Conservation (phyloP, 177 flowering plant species). For the Tripterygium wilfordii region DNA sequence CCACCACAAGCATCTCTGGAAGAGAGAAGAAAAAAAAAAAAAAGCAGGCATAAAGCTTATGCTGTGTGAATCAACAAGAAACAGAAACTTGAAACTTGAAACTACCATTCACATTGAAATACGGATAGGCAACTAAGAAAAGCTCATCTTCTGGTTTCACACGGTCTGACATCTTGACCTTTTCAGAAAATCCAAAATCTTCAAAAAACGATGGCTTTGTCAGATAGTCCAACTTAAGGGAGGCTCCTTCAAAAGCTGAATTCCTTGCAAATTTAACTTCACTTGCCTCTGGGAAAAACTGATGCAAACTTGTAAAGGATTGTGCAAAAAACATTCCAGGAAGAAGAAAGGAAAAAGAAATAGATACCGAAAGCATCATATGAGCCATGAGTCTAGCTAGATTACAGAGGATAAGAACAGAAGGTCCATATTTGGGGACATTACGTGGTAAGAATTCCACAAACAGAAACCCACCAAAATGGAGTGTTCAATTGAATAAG, state of each 20-base stretch:
- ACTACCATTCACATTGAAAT: constrained; percentile 90
- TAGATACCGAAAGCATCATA: background rate
- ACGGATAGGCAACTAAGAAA: constrained; percentile 85
- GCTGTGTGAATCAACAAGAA: background rate
- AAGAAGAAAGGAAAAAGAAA: background rate
- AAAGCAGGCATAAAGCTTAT: constrained; percentile 1
- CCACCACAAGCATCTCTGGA: constrained; percentile 94
- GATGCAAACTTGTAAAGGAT: constrained; percentile 11
- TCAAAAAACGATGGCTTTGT: constrained; percentile 93
- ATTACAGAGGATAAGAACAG: no score
- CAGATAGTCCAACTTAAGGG: constrained; percentile 81
- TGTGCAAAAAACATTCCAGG: background rate
- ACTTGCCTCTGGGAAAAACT: constrained; percentile 96
- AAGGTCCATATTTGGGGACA: no score
- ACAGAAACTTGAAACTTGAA: constrained; percentile 3
- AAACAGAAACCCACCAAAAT: no score
- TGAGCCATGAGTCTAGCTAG: no score
- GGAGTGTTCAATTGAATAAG: no score
- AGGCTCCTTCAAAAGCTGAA: constrained; percentile 75
- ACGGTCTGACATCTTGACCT: constrained; percentile 85
- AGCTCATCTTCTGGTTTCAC: constrained; percentile 88
- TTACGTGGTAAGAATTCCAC: no score
- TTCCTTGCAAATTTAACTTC: constrained; percentile 83
- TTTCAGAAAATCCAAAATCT: constrained; percentile 79
- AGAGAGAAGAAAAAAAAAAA: constrained; percentile 9